Evolutionary conservation across 805 yeast species (phyloP), one percentile per base, ranked within the genome.

Genomic region (Candida schatavii): DNA sequence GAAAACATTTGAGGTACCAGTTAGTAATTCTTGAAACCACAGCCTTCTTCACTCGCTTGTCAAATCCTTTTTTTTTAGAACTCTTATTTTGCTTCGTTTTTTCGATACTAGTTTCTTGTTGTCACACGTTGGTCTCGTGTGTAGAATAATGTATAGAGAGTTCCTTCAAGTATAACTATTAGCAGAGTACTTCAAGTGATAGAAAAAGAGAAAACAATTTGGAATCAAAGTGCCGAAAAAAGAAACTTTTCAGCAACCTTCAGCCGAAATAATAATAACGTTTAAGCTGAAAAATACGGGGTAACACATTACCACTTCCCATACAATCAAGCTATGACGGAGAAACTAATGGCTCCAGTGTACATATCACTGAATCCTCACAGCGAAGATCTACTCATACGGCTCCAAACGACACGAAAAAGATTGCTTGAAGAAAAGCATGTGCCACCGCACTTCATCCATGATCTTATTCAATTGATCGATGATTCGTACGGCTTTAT

Each of bases 401-500:
- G 41, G 17, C 35, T 38, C 13, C 20, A 28, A 4, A 20, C 4
- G 7, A 38, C 41, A 4, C 28, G 35, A 21, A 21, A 30, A 3
- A 38, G n/a, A 13, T 18, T 29, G 21, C 10, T 29, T 7, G 27
- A 29, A 3, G 17, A 19, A 11, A 15, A 29, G 19, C 13, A 30
- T n/a, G 21, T 27, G 14, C 18, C 41, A 6, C n/a, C 19, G 4
- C 31, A 17, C 3, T 22, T 31, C 18, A 4, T 30, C 9, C 14
- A 26, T 9, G 42, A 39, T 13, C 14, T 32, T 3, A 11, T 33
- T 3, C 33, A 33, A 5, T 19, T 40, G 13, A 9, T 40, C 3
- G 35, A 40, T n/a, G 43, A 40, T 19, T 32, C 43, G 5, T 39
- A 31, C 25, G 19, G 19, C 18, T 15, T 31, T 7, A 31, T 31